Evolutionary conservation across 2,329 filamentous ascomycete genomes (phyloP), one percentile per base, ranked within the genome.

Genomic region (Alternaria metachromatica): DNA sequence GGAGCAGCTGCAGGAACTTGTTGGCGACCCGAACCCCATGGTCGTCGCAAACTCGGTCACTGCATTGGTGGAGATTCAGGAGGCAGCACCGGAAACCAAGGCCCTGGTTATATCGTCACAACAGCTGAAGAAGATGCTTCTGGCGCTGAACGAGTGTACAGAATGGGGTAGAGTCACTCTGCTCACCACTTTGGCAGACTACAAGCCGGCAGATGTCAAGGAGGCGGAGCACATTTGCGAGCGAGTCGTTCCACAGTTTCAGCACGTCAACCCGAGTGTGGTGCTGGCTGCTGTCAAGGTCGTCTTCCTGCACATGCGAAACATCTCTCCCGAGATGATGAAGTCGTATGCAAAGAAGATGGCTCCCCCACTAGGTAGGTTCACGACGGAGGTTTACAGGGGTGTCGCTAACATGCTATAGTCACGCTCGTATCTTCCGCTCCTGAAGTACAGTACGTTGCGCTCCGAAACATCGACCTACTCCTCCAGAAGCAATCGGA

Each of bases 211-310:
- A n/a, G 95, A 98, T 78, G 86, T 94, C 64, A 98, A 97, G 82
- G 96, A 99, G 82, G 92, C 95, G 59, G 96, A 99, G 82, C 96
- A 98, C 80, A 97, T 99, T 62, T 99, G 96, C 81, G 96, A 99
- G 84, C 87, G 96, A 75, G 95, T 98, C 37, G 90, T 93, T 56
- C 96, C 96, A 44, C 96, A 99, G 78, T 99, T 99, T 80, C 96
- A 99, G 82, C 96, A 99, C 77, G 95, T 97, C 76, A 99, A 99
- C 77, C 93, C 96, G 3, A 96, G 95, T 78, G 96, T 99, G 15
- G 96, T 99, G 20, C 83, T 99, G 68, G 93, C 96, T n/a, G 96
- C 96, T 20, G 94, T 99, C 74, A 99, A 99, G 84, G 93, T 93
- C 13, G 96, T 99, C 43, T 99, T 99, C 78, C 88, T 96, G 66